Evolutionary conservation across 208 protist genomes (phyloP).

Genomic region (Spironucleus salmonicida): DNA sequence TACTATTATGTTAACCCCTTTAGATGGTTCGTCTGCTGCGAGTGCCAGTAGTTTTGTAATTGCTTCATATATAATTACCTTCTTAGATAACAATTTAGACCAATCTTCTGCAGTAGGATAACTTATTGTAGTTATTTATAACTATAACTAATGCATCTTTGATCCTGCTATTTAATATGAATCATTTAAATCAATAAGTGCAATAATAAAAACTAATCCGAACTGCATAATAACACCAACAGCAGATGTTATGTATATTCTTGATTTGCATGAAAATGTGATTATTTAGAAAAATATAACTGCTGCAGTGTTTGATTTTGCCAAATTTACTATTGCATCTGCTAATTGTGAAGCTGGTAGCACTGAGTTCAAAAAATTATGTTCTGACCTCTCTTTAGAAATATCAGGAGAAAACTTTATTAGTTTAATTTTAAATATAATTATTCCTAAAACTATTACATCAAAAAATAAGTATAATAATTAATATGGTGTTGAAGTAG

Average conservation of each 20-base stretch:
- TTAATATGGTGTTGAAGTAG: neutral
- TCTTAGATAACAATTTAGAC: no score
- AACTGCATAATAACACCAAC: no score
- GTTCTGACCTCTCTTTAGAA: neutral
- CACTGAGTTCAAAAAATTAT: constrained; percentile 3
- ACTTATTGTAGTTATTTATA: no score
- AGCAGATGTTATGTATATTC: neutral
- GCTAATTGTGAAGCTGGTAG: neutral
- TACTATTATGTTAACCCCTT: no score
- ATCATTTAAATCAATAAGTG: no score
- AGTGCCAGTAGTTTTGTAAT: no score
- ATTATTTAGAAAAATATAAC: constrained; percentile 16
- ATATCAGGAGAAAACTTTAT: neutral
- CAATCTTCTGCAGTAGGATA: no score
- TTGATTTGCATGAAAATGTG: neutral
- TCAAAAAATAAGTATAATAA: constrained; percentile 16
- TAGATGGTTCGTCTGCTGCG: no score
- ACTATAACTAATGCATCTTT: no score
- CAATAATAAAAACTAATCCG: no score
- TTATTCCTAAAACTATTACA: constrained; percentile 9
- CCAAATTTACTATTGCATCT: neutral
- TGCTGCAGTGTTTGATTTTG: neutral
- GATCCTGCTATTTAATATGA: no score
- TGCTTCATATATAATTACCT: no score
- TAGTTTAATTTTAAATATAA: constrained; percentile 21